These are phyloP conservation scores for Erodium moschatum DNA, from an alignment of 441 rosid genomes.

Conservation along the genomic window DNA sequence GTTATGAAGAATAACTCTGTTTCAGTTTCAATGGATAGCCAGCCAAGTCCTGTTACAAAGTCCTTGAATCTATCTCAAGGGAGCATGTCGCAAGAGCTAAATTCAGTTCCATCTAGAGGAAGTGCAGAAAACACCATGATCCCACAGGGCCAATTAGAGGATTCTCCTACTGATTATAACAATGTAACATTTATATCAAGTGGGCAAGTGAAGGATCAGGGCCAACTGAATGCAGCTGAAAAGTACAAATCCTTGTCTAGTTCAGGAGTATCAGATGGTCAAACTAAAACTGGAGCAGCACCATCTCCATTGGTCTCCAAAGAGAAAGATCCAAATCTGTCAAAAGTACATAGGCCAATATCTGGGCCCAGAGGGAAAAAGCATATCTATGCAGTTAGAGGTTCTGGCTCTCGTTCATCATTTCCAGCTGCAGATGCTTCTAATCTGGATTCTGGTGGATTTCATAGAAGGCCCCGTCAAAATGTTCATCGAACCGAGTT, in stretches of 20 bases:
- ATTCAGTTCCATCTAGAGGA: slow-evolving; percentile 30
- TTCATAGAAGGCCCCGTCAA: slow-evolving; percentile 53
- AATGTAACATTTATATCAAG: slow-evolving; percentile 29
- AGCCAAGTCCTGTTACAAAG: slow-evolving; percentile 36
- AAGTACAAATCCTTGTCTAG: slow-evolving; percentile 27
- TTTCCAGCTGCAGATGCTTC: slow-evolving; percentile 43
- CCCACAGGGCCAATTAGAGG: slow-evolving; percentile 37
- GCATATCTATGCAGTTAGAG: slow-evolving; percentile 38
- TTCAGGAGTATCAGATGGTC: slow-evolving; percentile 36
- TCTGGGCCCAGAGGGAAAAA: slow-evolving; percentile 43
- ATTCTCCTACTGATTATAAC: slow-evolving; percentile 23
- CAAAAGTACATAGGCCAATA: slow-evolving; percentile 34
- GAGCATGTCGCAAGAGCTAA: slow-evolving; percentile 30
- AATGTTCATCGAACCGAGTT: slow-evolving; percentile 49
- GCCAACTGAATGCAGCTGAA: slow-evolving; percentile 28
- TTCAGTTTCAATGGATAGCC: slow-evolving; percentile 37
- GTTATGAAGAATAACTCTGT: slow-evolving; percentile 28
- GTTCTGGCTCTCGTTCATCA: slow-evolving; percentile 41
- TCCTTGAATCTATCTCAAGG: slow-evolving; percentile 43
- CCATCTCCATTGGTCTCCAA: slow-evolving; percentile 25
- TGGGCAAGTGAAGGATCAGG: slow-evolving; percentile 28
- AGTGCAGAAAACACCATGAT: slow-evolving; percentile 26
- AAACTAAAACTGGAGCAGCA: slow-evolving; percentile 29
- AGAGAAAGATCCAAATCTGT: slow-evolving; percentile 30
- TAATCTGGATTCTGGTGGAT: slow-evolving; percentile 44